phyloP scores from a whole-genome alignment of 2,329 filamentous ascomycete species.

The Clarireedia homoeocarpa region DNA sequence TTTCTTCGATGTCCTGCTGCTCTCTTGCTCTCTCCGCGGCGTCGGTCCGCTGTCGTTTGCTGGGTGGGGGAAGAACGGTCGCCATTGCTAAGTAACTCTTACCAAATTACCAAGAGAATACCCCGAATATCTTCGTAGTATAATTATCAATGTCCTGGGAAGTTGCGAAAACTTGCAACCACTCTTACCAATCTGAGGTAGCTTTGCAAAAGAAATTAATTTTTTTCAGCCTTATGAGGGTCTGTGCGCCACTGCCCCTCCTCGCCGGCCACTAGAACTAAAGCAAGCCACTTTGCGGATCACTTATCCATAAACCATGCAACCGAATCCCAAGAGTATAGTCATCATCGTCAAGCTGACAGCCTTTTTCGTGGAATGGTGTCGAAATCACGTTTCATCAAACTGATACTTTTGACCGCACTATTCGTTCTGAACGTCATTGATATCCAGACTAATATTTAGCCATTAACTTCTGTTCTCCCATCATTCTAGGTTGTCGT shows the following conservation, averaged over 20 bases:
- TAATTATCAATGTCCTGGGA: not conserved
- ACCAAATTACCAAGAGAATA: too few species aligned
- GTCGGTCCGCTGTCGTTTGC: conserved; percentile 78
- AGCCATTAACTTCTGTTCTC: not conserved
- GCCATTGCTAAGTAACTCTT: conserved; percentile 48
- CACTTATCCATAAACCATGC: too few species aligned
- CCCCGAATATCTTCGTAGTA: too few species aligned
- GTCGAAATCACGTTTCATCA: too few species aligned
- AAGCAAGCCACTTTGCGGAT: too few species aligned
- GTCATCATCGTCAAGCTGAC: not conserved
- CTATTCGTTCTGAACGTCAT: not conserved
- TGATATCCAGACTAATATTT: conserved; percentile 14
- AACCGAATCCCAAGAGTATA: not conserved
- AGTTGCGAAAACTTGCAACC: too few species aligned
- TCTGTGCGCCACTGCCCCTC: not conserved
- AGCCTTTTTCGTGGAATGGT: too few species aligned
- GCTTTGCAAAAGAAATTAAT: conserved; percentile 15
- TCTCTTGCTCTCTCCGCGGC: conserved; percentile 60
- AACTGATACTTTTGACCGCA: too few species aligned
- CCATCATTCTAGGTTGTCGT: not conserved
- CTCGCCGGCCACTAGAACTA: not conserved
- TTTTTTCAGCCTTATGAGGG: conserved; percentile 2
- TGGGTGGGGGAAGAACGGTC: conserved; percentile 74
- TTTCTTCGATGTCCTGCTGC: conserved; percentile 67
- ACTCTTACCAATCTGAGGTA: not conserved